phyloP scores from a whole-genome alignment of 352 stramenopile genomes.

The Phytophthora colocasiae region DNA sequence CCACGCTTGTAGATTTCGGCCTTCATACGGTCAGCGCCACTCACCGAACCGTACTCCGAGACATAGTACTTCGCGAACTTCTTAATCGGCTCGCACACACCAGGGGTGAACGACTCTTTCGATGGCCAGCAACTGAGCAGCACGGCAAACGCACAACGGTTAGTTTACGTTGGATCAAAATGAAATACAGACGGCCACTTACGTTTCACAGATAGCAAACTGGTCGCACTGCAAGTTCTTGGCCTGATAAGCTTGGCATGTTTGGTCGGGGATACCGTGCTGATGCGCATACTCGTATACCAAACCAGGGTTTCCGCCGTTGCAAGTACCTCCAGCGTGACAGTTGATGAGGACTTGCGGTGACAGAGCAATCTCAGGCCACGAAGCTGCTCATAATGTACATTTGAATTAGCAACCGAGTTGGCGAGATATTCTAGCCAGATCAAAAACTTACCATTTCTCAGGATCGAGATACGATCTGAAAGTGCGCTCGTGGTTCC shows the following conservation, averaged over 20 bases:
- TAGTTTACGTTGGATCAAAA: conserved; percentile 1
- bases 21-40: conserved; percentile 90
- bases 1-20: conserved; percentile 93
- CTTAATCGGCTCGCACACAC: conserved; percentile 86
- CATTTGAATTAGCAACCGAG: conserved; percentile 5
- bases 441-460: conserved; percentile 62
- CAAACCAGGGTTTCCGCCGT: conserved; percentile 80
- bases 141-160: conserved; percentile 4
- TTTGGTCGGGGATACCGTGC: conserved; percentile 93
- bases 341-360: conserved; percentile 90
- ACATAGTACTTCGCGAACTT: conserved; percentile 92
- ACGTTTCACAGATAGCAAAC: conserved; percentile 86
- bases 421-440: neutral
- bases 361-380: conserved; percentile 84
- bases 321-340: conserved; percentile 77
- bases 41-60: conserved; percentile 90
- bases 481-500: conserved; percentile 89
- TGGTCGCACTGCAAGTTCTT: conserved; percentile 83
- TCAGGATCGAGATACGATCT: conserved; percentile 92
- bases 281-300: conserved; percentile 90
- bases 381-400: conserved; percentile 49
- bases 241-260: conserved; percentile 92
- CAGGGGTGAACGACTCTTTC: conserved; percentile 87
- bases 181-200: conserved; percentile 15
- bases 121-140: conserved; percentile 79